Evolutionary conservation across 2,329 filamentous ascomycete genomes (phyloP).

Genomic region (Epichloe bromicola): DNA sequence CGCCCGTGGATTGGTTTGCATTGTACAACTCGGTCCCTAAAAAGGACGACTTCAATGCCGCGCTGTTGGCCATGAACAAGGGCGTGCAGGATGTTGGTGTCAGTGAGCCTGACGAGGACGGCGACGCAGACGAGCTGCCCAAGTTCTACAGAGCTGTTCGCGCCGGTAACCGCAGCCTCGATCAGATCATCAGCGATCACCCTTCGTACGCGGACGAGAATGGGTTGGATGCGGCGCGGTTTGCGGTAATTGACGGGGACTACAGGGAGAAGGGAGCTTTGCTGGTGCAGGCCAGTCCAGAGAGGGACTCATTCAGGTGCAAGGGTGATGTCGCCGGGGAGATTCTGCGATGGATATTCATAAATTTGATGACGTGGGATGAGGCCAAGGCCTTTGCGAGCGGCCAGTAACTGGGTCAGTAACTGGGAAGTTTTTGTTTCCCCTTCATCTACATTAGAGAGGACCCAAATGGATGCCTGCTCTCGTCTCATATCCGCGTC

Average conservation of each 20-base stretch:
- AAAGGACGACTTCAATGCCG: background rate
- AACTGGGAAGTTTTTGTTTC: background rate
- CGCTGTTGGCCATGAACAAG: background rate
- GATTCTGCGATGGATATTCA: slow-evolving; percentile 4
- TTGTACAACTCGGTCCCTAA: background rate
- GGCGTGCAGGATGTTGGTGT: background rate
- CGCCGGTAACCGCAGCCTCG: background rate
- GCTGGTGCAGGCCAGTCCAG: background rate
- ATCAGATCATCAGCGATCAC: background rate
- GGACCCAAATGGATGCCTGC: background rate
- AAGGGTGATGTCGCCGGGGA: slow-evolving; percentile 1
- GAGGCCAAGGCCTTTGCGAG: slow-evolving; percentile 2
- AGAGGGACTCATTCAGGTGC: slow-evolving; percentile 3
- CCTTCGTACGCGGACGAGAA: background rate
- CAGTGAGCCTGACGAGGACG: background rate
- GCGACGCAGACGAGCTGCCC: background rate
- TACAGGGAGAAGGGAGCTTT: background rate
- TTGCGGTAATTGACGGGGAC: slow-evolving; percentile 1
- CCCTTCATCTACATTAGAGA: background rate
- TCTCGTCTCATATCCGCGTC: background rate
- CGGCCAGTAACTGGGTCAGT: background rate
- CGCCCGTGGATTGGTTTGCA: background rate
- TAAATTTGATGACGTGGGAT: slow-evolving; percentile 5
- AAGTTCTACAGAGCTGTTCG: background rate
- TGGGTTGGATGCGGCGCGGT: background rate